These are phyloP conservation scores for Leccinum imitatum DNA, from an alignment of 768 basidiomycete species.

Conservation along the genomic window DNA sequence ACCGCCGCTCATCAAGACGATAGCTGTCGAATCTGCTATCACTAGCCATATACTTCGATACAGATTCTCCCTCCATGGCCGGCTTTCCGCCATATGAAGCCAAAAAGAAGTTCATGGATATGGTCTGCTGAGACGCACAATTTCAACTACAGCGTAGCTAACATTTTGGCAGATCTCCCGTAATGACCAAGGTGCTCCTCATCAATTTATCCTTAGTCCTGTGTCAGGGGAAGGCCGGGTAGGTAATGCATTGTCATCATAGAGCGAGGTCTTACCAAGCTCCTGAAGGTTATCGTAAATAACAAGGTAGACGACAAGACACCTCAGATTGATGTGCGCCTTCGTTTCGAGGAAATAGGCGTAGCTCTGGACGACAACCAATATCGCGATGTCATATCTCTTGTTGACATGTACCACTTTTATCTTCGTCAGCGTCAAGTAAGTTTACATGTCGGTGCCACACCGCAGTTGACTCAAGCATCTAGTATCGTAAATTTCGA, in stretches of 20 bases:
- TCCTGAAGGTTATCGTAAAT: slow-evolving; percentile 74
- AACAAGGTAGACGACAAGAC: slow-evolving; percentile 69
- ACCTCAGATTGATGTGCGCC: slow-evolving; percentile 83
- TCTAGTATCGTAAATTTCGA: slow-evolving; percentile 75
- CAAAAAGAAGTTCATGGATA: slow-evolving; percentile 67
- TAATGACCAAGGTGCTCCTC: slow-evolving; percentile 42
- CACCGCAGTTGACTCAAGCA: slow-evolving; percentile 10
- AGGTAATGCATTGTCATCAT: slow-evolving; percentile 23
- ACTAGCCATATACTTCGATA: slow-evolving; percentile 92
- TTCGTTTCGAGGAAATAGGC: slow-evolving; percentile 91
- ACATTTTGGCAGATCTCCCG: slow-evolving; percentile 47
- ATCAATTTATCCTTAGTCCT: slow-evolving; percentile 94
- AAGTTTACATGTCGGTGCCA: slow-evolving; percentile 16
- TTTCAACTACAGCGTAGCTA: not conserved
- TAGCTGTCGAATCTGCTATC: slow-evolving; percentile 86
- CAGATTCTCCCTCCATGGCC: slow-evolving; percentile 80
- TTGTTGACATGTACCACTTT: slow-evolving; percentile 96
- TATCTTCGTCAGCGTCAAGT: slow-evolving; percentile 85
- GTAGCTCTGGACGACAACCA: slow-evolving; percentile 91
- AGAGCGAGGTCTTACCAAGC: slow-evolving; percentile 3
- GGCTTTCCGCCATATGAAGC: slow-evolving; percentile 64
- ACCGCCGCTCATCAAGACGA: slow-evolving; percentile 6
- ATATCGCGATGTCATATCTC: slow-evolving; percentile 89
- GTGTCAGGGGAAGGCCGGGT: slow-evolving; percentile 94
- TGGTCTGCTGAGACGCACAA: slow-evolving; percentile 44